Evolutionary conservation across 2,329 filamentous ascomycete genomes (phyloP), one percentile per base, ranked within the genome.

Genomic region (Alternaria incomplexa): DNA sequence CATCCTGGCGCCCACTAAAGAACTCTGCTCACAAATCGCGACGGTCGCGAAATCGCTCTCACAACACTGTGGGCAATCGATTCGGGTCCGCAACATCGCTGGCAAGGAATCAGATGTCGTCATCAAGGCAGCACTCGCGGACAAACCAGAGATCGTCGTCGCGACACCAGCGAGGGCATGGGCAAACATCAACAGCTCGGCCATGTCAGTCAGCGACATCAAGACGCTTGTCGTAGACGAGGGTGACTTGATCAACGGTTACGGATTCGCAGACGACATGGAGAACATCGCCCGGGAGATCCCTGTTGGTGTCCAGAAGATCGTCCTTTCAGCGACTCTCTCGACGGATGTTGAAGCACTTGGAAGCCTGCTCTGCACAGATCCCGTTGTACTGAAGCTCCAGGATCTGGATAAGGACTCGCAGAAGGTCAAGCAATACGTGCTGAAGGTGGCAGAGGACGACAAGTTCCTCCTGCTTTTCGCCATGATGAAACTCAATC

Each of bases 381-480:
- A 91, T 72, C 94, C 95, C 0, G 90, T 88, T 2, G 81, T 96
- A 46, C 82, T 99, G 69, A 91, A 97, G 75, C 82, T 99, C 17
- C 91, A 96, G 66, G 93, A 97, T 68, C 87, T 90, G 54, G 92
- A 96, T 69, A 89, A 90, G 22, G 90, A 93, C 68, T 89, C 90
- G 20, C 88, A 91, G 65, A 90, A 89, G 5, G 86, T 98, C 26
- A 92, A 89, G 58, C 96, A 98, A 81, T 97, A 93, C 75, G 89
- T 94, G 28, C 91, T 97, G 68, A 93, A 90, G 86, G 97, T 93
- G 70, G 93, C 88, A n/a, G 96, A 99, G 81, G 95, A 98, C 69
- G 96, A 98, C 74, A 99, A 99, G 77, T 99, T 98, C 75, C 83
- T 99, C 40, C 83, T 99, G 46, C 89, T 91, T 17, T 98, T 97